Base-by-base conservation (phyloP, 257 asterid species). In the Solanum medicagineum region DNA sequence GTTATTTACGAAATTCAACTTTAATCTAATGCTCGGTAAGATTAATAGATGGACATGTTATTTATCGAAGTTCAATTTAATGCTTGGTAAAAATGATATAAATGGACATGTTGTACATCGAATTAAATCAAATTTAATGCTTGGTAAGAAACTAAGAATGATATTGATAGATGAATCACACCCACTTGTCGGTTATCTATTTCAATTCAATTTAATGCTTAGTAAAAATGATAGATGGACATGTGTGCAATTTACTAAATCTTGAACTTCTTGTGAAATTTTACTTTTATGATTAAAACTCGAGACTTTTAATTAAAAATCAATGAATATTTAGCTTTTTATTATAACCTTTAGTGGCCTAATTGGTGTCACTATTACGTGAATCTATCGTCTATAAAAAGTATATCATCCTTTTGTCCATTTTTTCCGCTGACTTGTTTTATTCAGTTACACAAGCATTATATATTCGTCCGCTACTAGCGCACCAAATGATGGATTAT, bases 251-350 rank as follows among this genome's bases (percentile, higher is more conserved):
- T 62, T 10, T 24, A 63, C 1, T 1, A 9, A 24, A 22, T 59
- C n/a, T 1, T 10, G 11, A 59, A 60, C 0, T 5, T 24, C 1
- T 59, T 10, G 17, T 24, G 24, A 11, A 62, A 57, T 57, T 57
- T 3, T 2, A 63, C 10, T 63, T 2, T 24, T 1, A 4, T 0
- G 1, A 2, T 8, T 24, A 0, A 0, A 63, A 63, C 1, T 63
- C 10, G 5, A 63, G 10, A 63, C 5, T 2, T 63, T 26, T 24
- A 1, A 24, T 63, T 63, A 63, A 13, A 1, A 0, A 63, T 24
- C 4, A 0, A 57, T 1, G 0, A 0, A 6, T 2, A 2, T 3
- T 10, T 22, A 6, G 6, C 40, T 5, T 14, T 62, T 16, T 8
- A 24, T 12, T 19, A 68, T 19, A 32, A 68, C 1, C 44, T 32